Evolutionary conservation across 2,329 filamentous ascomycete species (phyloP).

Genomic region (Ceratocystis cacaofunesta): DNA sequence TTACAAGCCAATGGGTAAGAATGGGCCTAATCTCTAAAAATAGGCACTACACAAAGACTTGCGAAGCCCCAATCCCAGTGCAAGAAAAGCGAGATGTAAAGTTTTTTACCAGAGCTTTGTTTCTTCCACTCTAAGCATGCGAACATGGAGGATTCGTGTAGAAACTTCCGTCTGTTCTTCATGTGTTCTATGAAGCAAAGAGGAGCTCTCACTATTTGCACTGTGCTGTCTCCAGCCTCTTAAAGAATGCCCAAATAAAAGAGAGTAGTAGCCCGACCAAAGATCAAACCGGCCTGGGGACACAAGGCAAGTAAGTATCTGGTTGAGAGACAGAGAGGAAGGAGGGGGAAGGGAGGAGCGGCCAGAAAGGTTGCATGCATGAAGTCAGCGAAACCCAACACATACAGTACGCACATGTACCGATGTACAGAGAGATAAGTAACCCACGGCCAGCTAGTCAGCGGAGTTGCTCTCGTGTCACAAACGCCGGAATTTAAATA

Average conservation of each 20-base stretch:
- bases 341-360: too few species aligned
- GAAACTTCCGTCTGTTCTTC: neutral
- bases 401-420: neutral
- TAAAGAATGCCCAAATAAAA: too few species aligned
- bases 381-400: neutral
- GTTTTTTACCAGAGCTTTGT: neutral
- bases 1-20: neutral
- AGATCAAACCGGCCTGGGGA: neutral
- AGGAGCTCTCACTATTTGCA: neutral
- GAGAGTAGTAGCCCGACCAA: neutral
- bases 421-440: neutral
- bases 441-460: neutral
- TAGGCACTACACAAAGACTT: neutral
- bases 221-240: too few species aligned
- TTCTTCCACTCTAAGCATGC: neutral
- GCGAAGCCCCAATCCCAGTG: neutral
- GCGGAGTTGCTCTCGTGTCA: neutral
- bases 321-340: too few species aligned
- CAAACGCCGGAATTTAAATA: neutral
- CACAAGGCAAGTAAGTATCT: too few species aligned
- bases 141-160: neutral
- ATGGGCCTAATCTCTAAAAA: neutral
- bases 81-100: neutral
- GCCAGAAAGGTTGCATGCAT: neutral
- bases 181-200: neutral